Evolutionary conservation across 331 rosid species (phyloP).

Genomic region (Prunus yedoensis): DNA sequence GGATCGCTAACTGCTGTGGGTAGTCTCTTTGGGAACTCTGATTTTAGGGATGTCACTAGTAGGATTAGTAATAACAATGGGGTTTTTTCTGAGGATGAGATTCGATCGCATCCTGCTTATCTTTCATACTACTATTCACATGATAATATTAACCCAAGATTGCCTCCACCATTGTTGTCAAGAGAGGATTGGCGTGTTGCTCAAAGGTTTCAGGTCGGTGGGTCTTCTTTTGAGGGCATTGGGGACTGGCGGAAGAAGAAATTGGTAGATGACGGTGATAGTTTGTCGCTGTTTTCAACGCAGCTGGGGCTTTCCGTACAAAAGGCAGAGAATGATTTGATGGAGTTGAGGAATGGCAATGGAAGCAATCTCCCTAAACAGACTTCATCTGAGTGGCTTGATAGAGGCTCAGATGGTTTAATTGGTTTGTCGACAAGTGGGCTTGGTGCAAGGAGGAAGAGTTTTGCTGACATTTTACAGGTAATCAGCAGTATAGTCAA

Average conservation of each 20-base stretch:
- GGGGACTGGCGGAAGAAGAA: constrained; percentile 72
- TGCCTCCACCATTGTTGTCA: constrained; percentile 84
- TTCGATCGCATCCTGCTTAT: constrained; percentile 85
- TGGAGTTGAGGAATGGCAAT: constrained; percentile 55
- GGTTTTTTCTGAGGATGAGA: constrained; percentile 75
- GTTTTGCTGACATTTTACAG: constrained; percentile 85
- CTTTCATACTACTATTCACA: constrained; percentile 86
- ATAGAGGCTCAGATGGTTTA: constrained; percentile 45
- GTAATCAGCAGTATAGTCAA: constrained; percentile 38
- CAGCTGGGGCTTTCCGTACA: constrained; percentile 72
- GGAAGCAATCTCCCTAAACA: constrained; percentile 53
- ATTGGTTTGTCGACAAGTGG: constrained; percentile 51
- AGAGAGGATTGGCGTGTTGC: constrained; percentile 97
- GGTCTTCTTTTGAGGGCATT: constrained; percentile 53
- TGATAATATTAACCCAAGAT: constrained; percentile 73
- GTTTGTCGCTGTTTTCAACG: constrained; percentile 70
- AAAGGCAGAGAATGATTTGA: constrained; percentile 61
- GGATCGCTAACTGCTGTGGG: constrained; percentile 87
- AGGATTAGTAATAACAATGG: constrained; percentile 43
- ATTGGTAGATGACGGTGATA: constrained; percentile 38
- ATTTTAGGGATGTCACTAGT: constrained; percentile 36
- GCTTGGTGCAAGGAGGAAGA: constrained; percentile 67
- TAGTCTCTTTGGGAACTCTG: constrained; percentile 56
- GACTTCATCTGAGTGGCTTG: constrained; percentile 51
- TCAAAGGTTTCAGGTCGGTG: constrained; percentile 76